phyloP scores from a whole-genome alignment of 2,329 filamentous ascomycete species.

The Fusarium phyllophilum region DNA sequence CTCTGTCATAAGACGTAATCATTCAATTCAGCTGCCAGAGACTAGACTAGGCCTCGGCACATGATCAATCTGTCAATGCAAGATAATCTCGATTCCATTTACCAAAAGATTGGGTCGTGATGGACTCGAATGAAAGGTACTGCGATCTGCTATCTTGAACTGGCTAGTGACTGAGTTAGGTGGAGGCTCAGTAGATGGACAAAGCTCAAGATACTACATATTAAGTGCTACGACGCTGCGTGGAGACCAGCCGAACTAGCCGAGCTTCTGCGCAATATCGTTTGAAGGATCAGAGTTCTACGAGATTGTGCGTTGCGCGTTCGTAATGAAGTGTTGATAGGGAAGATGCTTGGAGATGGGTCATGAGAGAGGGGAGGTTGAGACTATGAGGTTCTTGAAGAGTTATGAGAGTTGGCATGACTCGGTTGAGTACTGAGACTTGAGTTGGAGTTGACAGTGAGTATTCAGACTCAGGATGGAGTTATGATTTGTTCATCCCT shows the following conservation, averaged over 20 bases:
- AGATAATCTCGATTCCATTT: not conserved
- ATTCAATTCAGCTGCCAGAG: not conserved
- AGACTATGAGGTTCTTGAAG: not conserved
- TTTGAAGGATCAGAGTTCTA: not conserved
- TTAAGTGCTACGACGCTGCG: not conserved
- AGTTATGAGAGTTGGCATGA: not conserved
- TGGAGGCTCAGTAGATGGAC: slow-evolving; percentile 9
- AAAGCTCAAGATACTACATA: not conserved
- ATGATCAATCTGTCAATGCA: not conserved
- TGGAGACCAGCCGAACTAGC: not conserved
- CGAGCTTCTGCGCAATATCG: not conserved
- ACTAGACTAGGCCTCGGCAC: not conserved
- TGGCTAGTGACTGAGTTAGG: slow-evolving; percentile 1
- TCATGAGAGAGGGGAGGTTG: not conserved
- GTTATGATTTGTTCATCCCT: not conserved
- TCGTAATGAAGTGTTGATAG: not conserved
- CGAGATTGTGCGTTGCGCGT: not conserved
- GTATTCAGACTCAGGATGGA: not conserved
- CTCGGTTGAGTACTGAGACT: not conserved
- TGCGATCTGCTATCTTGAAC: slow-evolving; percentile 12
- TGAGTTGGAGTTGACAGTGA: not conserved
- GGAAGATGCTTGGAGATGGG: not conserved
- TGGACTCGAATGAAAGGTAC: not conserved
- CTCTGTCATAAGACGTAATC: not conserved
- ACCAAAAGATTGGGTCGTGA: not conserved